These are phyloP conservation scores for Sporobolomyces phaffii DNA, from an alignment of 768 basidiomycete genomes.

Conservation along the genomic window DNA sequence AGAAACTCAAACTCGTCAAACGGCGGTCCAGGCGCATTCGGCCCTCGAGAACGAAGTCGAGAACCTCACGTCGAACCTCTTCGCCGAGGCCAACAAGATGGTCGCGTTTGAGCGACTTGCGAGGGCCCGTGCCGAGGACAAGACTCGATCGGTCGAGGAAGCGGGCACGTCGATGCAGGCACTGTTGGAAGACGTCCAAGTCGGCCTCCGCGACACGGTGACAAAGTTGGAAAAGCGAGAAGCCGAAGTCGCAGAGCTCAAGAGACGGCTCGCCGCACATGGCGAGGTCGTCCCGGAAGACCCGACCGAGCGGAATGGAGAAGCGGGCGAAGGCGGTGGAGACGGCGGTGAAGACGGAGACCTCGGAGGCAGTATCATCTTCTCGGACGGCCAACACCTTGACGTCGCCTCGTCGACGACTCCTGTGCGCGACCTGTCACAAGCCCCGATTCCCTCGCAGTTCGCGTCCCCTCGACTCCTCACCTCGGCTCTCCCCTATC, in stretches of 20 bases:
- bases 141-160: constrained; percentile 39
- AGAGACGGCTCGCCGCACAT: constrained; percentile 6
- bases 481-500: constrained; percentile 41
- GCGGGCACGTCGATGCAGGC: constrained; percentile 35
- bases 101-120: constrained; percentile 81
- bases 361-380: constrained; percentile 20
- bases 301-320: neutral
- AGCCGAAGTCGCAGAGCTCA: constrained; percentile 19
- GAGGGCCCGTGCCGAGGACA: constrained; percentile 49
- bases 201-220: constrained; percentile 34
- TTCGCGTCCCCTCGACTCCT: constrained; percentile 37
- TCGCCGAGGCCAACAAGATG: constrained; percentile 92
- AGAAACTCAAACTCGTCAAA: constrained; percentile 81
- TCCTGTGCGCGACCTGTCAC: neutral
- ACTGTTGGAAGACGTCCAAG: constrained; percentile 38
- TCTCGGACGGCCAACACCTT: constrained; percentile 34
- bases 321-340: neutral
- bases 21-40: constrained; percentile 72
- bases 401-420: neutral
- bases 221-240: constrained; percentile 35
- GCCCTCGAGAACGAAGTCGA: constrained; percentile 88
- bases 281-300: constrained; percentile 28
- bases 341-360: constrained; percentile 10
- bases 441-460: neutral
- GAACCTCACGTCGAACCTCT: constrained; percentile 82